Percentiles rank a stretch among this genome's conserved stretches.
Evolutionary conservation across 2,329 filamentous ascomycete genomes (phyloP).

Genomic region (Penicillium crustosum): DNA sequence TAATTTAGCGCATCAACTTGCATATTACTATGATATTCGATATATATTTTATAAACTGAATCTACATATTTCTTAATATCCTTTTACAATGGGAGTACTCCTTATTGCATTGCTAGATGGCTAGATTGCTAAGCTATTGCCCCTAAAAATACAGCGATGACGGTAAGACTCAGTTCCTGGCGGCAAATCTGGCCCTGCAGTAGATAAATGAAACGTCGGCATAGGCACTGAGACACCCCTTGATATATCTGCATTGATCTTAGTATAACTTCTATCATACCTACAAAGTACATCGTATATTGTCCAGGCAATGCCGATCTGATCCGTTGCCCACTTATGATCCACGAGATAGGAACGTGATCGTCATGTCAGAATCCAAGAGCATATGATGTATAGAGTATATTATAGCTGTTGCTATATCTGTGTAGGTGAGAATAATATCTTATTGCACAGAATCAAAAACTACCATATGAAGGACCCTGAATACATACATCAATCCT

Average conservation of each 20-base stretch:
- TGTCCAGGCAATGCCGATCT: constrained; percentile 1
- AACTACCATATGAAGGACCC: background rate
- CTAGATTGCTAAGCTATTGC: background rate
- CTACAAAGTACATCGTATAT: background rate
- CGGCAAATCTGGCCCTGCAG: constrained; percentile 7
- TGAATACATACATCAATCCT: background rate
- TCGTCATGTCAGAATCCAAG: background rate
- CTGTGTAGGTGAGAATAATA: background rate
- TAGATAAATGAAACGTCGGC: constrained; percentile 8
- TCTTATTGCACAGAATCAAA: background rate
- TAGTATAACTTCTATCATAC: background rate
- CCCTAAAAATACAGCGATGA: constrained; percentile 4
- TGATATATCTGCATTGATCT: background rate
- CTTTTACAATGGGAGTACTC: background rate
- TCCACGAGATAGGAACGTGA: constrained; percentile 2
- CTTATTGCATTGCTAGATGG: background rate
- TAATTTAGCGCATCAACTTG: background rate
- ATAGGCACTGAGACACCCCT: constrained; percentile 7
- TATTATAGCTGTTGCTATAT: background rate
- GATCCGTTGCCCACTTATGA: background rate
- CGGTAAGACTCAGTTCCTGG: constrained; percentile 8
- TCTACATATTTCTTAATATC: background rate
- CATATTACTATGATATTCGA: background rate
- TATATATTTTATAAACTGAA: background rate
- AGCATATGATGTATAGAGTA: background rate